Evolutionary conservation across 371 early-diverging fungal species (phyloP), one percentile per base, ranked within the genome.

Genomic region (Amoeboaphelidium protococcarum): DNA sequence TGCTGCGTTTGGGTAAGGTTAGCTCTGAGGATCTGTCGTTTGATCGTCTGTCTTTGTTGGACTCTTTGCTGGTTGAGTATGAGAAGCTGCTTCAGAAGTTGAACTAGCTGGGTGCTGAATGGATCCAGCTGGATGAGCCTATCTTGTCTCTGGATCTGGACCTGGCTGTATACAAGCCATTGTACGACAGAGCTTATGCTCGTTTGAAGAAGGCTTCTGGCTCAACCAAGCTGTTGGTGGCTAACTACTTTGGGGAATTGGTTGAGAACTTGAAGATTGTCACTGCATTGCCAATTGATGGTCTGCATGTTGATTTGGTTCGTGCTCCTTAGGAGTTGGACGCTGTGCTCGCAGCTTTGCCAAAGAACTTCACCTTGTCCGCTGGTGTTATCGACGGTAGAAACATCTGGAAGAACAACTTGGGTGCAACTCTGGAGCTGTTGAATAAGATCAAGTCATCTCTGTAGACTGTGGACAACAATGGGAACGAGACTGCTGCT

Each of bases 341-440:
- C 51, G 51, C 61, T 26, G 68, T 78, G 44, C 57, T 80, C 49
- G 53, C 50, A 27, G 59, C 40, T 40, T 25, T 40, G 46, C 3
- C 46, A 0, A 27, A 26, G 16, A 57, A 59, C 53, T 70, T 77
- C 54, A 54, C 67, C 45, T 65, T 90, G 42, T 88, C 89, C 22
- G 69, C 83, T 47, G 91, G 92, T 60, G 67, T 89, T 42, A 67
- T 87, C 54, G 73, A 89, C 62, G 94, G 94, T 45, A 82, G 94
- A 57, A 91, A 92, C 73, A 75, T 92, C 63, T 92, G 94, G 94
- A 86, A 82, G 69, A 67, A 78, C 55, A 77, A 89, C 68, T 61
- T 88, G 44, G 67, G 59, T 54, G 61, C 66, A 48, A 79, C 82
- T 50, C 67, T 87, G 40, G 63, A 61, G n/a, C n/a, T n/a, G n/a